Evolutionary conservation across 164 flowering plant genomes (phyloP), one percentile per base, ranked within the genome.

Genomic region (Tinospora cordifolia): DNA sequence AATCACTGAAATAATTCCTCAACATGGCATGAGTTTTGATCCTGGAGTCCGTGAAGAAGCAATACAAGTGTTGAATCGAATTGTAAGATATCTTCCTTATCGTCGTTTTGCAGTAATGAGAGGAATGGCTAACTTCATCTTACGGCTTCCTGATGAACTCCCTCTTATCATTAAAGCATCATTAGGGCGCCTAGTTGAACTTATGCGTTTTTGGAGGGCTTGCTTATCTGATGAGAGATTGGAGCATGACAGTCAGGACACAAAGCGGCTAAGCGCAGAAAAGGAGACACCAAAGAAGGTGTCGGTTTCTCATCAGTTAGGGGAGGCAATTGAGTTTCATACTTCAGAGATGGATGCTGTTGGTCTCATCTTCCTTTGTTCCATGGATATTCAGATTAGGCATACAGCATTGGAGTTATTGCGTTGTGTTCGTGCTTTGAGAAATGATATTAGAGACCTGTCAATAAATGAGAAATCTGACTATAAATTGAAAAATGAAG

Each of bases 11-110:
- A 89, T 95, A 75, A 95, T 95, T 75, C 99, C 99, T 76, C 96
- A 92, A 71, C 95, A 95, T 84, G 96, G 97, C 44, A 95, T 95
- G 72, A 95, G 99, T 78, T 84, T 92, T 75, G 99, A 95, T 77
- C 99, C 99, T 71, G 94, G 96, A 79, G 98, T 95, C 34, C 97
- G 99, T 72, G 99, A 95, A 80, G 99, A 95, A 83, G 98, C 99
- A 73, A 91, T 87, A 26, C 97, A 84, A 75, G 99, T 95, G 59
- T 80, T 95, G 77, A 90, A 89, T 78, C 84, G 99, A 71, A 87
- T 89, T 73, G 96, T 92, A 21, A 84, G 91, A 76, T 84, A 80
- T 74, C 91, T 90, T 77, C 98, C 99, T 15, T 89, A 87, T 75
- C 97, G 98, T 65, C 96, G 99, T 62, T 92, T 88, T 85, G 94